These are phyloP conservation scores for Microthlaspi erraticum DNA, from an alignment of 345 rosid species.

Conservation along the genomic window DNA sequence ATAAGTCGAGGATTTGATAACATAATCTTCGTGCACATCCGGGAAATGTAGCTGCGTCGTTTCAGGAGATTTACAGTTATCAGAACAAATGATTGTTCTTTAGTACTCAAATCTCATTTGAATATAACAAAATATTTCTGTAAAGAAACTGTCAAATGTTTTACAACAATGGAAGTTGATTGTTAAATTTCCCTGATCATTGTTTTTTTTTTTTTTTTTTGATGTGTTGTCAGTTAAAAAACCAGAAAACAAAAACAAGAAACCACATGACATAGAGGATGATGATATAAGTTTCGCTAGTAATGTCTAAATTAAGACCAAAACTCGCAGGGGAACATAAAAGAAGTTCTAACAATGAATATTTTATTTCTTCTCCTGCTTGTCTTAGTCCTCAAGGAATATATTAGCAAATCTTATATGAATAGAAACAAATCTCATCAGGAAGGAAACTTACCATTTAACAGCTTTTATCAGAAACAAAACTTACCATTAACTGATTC, in stretches of 20 bases:
- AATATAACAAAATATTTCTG: conserved; percentile 28
- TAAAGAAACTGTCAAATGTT: conserved; percentile 33
- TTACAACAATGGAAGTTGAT: conserved; percentile 12
- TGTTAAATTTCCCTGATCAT: conserved; percentile 21
- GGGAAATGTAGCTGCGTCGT: conserved; percentile 29
- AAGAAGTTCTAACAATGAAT: background rate
- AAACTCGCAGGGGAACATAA: background rate
- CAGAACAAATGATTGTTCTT: background rate
- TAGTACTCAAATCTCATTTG: background rate
- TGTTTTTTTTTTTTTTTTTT: background rate
- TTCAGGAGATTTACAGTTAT: background rate
- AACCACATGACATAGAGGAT: conserved; percentile 24
- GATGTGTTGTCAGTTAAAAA: conserved; percentile 26
- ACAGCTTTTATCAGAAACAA: too few species aligned
- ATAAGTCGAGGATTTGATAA: conserved; percentile 70
- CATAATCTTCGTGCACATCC: conserved; percentile 67
- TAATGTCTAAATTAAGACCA: conserved; percentile 34
- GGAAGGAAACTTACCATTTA: conserved; percentile 23
- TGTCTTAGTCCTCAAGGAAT: conserved; percentile 1
- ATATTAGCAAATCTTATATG: background rate
- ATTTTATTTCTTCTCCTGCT: conserved; percentile 5
- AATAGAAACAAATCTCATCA: background rate
- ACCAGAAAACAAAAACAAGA: conserved; percentile 26
- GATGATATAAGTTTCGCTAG: conserved; percentile 8
- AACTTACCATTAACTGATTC: conserved; percentile 27